Evolutionary conservation across 2,329 filamentous ascomycete species (phyloP), one percentile per base, ranked within the genome.

Genomic region (Amylocarpus encephaloides): DNA sequence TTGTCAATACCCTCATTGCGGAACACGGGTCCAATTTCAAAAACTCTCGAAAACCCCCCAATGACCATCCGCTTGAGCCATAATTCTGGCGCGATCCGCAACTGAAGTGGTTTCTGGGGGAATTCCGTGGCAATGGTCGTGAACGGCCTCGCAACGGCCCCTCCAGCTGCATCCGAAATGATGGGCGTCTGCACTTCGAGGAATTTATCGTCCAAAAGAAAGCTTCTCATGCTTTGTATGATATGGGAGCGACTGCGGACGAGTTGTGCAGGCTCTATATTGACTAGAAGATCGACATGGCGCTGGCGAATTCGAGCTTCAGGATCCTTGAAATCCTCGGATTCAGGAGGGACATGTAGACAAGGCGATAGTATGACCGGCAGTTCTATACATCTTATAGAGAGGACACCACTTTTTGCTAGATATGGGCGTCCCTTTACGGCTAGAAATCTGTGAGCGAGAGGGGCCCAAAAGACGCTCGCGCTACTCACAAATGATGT

Each of bases 51-150:
- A 54, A 97, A 82, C 2, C 91, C 92, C 44, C 91, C 92, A 15
- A 97, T 79, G 1, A 97, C 82, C 41, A 98, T 74, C 7, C 93
- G 80, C 72, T 98, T 98, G 38, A 98, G 78, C 85, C 90, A 97
- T 33, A 98, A 73, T 69, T 98, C 93, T 0, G 93, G 93, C 2
- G 93, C 93, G 60, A 98, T 92, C 43, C 93, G 80, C 32, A 98
- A 75, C 18, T 86, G 80, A 33, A 98, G 72, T 48, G 82, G 75
- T 52, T 80, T 83, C 36, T 84, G 78, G 2, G 81, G 74, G 53
- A 95, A 84, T 63, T 91, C 88, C 0, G 85, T 88, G 7, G 89
- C 84, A 40, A 74, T 71, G 0, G 91, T 97, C 58, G 83, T 75
- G 66, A 98, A 98, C 0, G 93, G 88, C 43, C 88, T 83, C 1